phyloP scores from a whole-genome alignment of 305 asterid genomes.

The Fraxinus sp. region DNA sequence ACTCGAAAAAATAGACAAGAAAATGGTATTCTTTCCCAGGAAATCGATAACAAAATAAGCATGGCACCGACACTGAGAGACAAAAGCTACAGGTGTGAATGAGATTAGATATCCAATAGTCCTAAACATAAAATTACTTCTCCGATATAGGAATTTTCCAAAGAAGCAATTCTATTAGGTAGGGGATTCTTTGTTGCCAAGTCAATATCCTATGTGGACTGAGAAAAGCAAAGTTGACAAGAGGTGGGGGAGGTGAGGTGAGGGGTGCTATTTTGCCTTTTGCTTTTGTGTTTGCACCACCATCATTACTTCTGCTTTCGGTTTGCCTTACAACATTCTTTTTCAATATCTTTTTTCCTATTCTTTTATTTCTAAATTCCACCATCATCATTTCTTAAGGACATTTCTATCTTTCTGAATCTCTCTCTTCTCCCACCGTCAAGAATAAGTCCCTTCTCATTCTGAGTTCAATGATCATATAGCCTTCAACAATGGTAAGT shows the following conservation, averaged over 20 bases:
- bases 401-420: slow-evolving; percentile 28
- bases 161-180: slow-evolving; percentile 12
- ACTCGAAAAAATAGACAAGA: background rate
- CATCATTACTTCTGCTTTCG: slow-evolving; percentile 66
- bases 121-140: background rate
- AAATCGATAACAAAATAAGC: background rate
- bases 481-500: slow-evolving; percentile 65
- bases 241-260: slow-evolving; percentile 33
- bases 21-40: background rate
- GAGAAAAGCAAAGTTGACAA: slow-evolving; percentile 43
- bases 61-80: background rate
- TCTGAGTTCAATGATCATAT: slow-evolving; percentile 54
- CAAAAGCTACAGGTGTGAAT: background rate
- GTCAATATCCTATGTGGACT: slow-evolving; percentile 69
- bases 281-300: slow-evolving; percentile 70
- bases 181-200: slow-evolving; percentile 44
- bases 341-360: slow-evolving; percentile 38
- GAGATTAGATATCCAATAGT: background rate
- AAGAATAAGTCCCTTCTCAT: slow-evolving; percentile 20
- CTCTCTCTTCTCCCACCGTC: slow-evolving; percentile 34
- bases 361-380: slow-evolving; percentile 45
- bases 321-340: slow-evolving; percentile 57
- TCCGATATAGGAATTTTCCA: background rate
- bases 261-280: slow-evolving; percentile 42
- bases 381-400: slow-evolving; percentile 39